phyloP scores from a whole-genome alignment of 257 asterid genomes.

The Solanum neorickii region DNA sequence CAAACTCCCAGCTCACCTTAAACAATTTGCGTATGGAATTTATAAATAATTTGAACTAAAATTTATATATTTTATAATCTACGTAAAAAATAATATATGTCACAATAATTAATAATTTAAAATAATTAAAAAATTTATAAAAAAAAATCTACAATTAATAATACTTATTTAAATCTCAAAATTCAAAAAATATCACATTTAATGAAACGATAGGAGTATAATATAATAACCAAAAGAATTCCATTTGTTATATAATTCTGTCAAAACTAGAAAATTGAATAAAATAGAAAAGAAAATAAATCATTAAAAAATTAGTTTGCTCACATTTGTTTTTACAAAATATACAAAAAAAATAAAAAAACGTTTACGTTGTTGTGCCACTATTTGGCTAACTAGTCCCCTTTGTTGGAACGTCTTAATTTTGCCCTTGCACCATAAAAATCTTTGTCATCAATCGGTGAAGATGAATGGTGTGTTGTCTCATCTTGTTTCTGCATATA shows the following conservation, averaged over 20 bases:
- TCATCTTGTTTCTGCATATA: neutral
- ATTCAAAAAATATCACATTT: too few relatives aligned
- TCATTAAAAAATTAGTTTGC: neutral
- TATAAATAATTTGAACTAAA: fast-evolving
- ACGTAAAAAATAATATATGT: too few relatives aligned
- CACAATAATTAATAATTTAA: too few relatives aligned
- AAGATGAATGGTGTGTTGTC: neutral
- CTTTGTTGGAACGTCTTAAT: neutral
- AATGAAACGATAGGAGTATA: too few relatives aligned
- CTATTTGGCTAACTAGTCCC: neutral
- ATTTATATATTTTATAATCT: too few relatives aligned
- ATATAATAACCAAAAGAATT: too few relatives aligned
- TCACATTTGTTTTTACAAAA: neutral
- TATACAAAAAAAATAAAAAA: neutral
- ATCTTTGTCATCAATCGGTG: neutral
- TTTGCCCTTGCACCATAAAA: neutral
- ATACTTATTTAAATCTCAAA: too few relatives aligned
- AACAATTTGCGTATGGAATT: too few relatives aligned
- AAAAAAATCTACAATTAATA: fast-evolving
- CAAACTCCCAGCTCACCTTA: neutral
- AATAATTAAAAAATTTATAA: too few relatives aligned
- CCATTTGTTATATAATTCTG: neutral
- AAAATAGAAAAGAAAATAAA: neutral
- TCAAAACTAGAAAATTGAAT: neutral
- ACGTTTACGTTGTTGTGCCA: neutral